Evolutionary conservation across 345 rosid species (phyloP), one percentile per base, ranked within the genome.

Genomic region (Eucalyptus cloeziana): DNA sequence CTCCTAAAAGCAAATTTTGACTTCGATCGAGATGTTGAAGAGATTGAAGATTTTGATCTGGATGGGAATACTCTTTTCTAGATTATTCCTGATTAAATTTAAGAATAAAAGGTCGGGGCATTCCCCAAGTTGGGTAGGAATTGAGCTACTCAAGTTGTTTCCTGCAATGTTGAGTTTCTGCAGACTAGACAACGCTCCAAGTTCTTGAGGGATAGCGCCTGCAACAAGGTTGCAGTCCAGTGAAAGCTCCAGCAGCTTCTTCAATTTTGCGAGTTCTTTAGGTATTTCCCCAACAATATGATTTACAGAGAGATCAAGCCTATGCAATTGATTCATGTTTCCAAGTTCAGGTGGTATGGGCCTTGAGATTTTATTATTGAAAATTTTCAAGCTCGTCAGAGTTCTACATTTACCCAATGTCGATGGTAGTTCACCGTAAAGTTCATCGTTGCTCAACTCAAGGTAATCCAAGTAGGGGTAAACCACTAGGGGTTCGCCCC

Each of bases 301-400:
- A 49, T 91, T 91, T 15, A 51, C 50, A 17, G 90, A 89, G 44
- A 90, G 91, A 86, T 87, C 87, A 4, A 90, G 89, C 27, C 2
- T 11, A 2, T 24, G 58, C 10, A 91, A 58, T 6, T 49, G 86
- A 25, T 22, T 31, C 87, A 88, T 86, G 21, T 87, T 33, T 31
- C 87, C 88, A 14, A 91, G 64, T 62, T 89, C 86, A 14, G 25
- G 86, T 4, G 92, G 92, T 50, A 92, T 86, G 17, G 16, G 7
- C 3, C 91, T 91, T 1, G 90, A 56, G 45, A 90, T 51, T 40
- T 67, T 88, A 30, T 88, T 91, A n/a, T 85, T 71, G 45, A 88
- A 87, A 30, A 91, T 45, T 27, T 16, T 25, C 25, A 91, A 13
- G 50, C 86, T 89, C 10, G 89, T 88, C 44, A 91, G 44, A 49